Evolutionary conservation across 805 yeast genomes (phyloP), one percentile per base, ranked within the genome.

Genomic region (Lachancea lanzarotensis): DNA sequence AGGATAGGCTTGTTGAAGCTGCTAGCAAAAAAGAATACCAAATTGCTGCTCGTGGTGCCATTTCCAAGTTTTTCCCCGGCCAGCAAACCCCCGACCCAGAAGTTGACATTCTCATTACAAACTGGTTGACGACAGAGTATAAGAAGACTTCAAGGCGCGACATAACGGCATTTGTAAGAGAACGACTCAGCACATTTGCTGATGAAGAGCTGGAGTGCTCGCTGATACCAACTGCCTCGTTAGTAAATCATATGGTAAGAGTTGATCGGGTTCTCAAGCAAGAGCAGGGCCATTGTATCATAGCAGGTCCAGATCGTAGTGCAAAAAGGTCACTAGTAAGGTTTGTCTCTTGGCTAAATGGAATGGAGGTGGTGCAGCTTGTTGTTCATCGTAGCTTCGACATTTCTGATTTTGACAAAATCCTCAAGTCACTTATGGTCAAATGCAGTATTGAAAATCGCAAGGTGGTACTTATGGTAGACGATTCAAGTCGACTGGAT

Each of bases 311-410:
- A 1, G 75, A 87, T 43, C 76, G 95, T 1, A 78, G 89, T 52
- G 97, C 97, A 1, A 86, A 85, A 60, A 74, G 87, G 0, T 81
- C 90, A 0, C 56, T 89, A 43, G 71, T 84, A 0, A 76, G 79
- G 49, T 91, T 91, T 71, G 96, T 86, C 3, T 79, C 95, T 0
- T 91, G 98, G 98, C 77, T 89, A 66, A 84, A 85, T 59, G 96
- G 96, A 0, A 57, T 86, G 16, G 73, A 69, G 22, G 71, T 80
- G 0, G 65, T 72, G 16, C 85, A 81, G 49, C 70, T 91, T 30
- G 68, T 67, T 32, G 83, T 84, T 0, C 72, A 74, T 20, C 62
- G 75, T 7, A 68, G 66, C 8, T 90, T 78, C 54, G 63, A 74
- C 0, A 66, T 84, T 15, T 53, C 52, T 0, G 84, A 88, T 41